phyloP scores from a whole-genome alignment of 805 yeast species.

The Saccharomyces kudriavzevii region DNA sequence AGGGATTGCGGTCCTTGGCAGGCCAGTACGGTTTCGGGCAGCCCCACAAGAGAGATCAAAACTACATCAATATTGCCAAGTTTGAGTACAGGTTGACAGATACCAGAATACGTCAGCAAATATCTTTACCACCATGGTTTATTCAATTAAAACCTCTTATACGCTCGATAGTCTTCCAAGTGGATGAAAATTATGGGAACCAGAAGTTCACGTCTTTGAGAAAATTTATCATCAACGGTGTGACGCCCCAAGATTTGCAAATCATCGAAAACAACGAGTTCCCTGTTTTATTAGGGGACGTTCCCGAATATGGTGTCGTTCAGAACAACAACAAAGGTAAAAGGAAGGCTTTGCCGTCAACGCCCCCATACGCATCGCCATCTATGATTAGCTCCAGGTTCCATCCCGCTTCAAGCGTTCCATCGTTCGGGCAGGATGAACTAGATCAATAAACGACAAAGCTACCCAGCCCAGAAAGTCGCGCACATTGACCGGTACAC shows the following conservation, averaged over 20 bases:
- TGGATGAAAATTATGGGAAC: constrained; percentile 33
- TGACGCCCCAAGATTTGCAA: constrained; percentile 31
- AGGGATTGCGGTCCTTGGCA: constrained; percentile 11
- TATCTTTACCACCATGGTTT: constrained; percentile 27
- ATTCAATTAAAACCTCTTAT: constrained; percentile 26
- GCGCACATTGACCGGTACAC: neutral
- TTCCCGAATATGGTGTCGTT: constrained; percentile 15
- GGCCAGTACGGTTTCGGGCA: constrained; percentile 12
- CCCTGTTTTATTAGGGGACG: constrained; percentile 12
- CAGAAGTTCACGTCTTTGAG: constrained; percentile 31
- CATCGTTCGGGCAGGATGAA: constrained; percentile 30
- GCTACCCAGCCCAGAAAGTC: neutral
- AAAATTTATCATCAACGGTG: constrained; percentile 37
- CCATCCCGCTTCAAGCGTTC: constrained; percentile 6
- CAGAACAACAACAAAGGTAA: neutral
- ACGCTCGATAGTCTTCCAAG: constrained; percentile 27
- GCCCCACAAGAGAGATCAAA: constrained; percentile 12
- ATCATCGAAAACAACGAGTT: constrained; percentile 17
- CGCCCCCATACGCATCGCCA: neutral
- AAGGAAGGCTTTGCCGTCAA: neutral
- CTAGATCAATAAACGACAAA: constrained; percentile 7
- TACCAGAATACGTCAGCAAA: constrained; percentile 23
- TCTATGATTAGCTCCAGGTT: constrained; percentile 4
- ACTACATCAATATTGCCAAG: constrained; percentile 25
- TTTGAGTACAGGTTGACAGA: constrained; percentile 21